Conservation (phyloP, 1,139 yeast species). For the Diutina siamensis region DNA sequence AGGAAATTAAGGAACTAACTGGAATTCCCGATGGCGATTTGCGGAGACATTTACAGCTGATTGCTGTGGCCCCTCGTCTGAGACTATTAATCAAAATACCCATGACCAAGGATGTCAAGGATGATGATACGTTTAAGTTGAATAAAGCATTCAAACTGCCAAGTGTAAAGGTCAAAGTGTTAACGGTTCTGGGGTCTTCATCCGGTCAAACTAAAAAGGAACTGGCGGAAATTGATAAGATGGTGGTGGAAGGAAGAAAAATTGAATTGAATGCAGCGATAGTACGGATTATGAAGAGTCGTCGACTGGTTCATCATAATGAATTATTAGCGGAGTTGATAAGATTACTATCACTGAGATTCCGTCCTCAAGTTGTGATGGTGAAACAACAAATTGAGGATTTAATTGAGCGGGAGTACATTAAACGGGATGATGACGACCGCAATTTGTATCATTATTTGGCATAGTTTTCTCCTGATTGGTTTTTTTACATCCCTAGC, state of each 20-base stretch:
- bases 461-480: slow-evolving; percentile 23
- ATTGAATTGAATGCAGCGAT: slow-evolving; percentile 78
- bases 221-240: slow-evolving; percentile 22
- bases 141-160: slow-evolving; percentile 67
- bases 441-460: slow-evolving; percentile 59
- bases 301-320: slow-evolving; percentile 50
- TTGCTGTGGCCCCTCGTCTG: slow-evolving; percentile 76
- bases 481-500: background rate
- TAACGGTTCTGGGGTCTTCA: slow-evolving; percentile 44
- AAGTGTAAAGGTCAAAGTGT: slow-evolving; percentile 60
- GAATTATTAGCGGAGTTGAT: slow-evolving; percentile 59
- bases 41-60: slow-evolving; percentile 67
- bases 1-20: slow-evolving; percentile 55
- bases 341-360: slow-evolving; percentile 49
- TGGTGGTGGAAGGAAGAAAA: slow-evolving; percentile 33
- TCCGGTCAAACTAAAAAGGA: slow-evolving; percentile 14
- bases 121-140: slow-evolving; percentile 53
- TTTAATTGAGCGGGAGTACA: slow-evolving; percentile 64
- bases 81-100: slow-evolving; percentile 65
- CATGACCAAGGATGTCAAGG: slow-evolving; percentile 58
- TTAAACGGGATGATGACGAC: slow-evolving; percentile 59
- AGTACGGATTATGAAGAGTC: slow-evolving; percentile 76
- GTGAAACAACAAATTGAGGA: slow-evolving; percentile 76
- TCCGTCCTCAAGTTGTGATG: slow-evolving; percentile 54
- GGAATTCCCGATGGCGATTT: slow-evolving; percentile 65